phyloP scores from a whole-genome alignment of 1,139 yeast species.

The Hansenula sp. region DNA sequence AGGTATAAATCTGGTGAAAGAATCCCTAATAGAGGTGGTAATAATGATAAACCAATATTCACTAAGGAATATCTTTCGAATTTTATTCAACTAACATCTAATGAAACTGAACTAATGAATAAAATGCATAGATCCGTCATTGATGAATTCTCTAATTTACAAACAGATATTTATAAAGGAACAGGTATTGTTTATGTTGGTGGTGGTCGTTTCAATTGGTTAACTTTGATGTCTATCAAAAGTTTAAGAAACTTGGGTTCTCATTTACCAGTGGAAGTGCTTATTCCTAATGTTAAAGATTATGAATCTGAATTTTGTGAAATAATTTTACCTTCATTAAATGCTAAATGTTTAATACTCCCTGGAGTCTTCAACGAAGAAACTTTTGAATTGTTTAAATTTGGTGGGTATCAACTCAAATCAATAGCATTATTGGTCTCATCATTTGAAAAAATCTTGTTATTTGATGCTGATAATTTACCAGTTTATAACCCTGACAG shows the following conservation, averaged over 20 bases:
- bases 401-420: constrained; percentile 54
- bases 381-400: constrained; percentile 36
- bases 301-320: constrained; percentile 46
- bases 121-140: not conserved
- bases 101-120: not conserved
- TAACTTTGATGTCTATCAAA: constrained; percentile 57
- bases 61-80: not conserved
- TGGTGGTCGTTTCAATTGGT: constrained; percentile 38
- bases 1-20: not conserved
- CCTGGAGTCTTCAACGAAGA: constrained; percentile 33
- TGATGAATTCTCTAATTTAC: not conserved
- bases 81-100: not conserved
- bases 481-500: constrained; percentile 45
- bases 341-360: constrained; percentile 46
- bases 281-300: constrained; percentile 30
- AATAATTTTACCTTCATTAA: constrained; percentile 39
- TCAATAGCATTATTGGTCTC: constrained; percentile 49
- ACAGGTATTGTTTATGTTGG: constrained; percentile 26
- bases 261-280: constrained; percentile 59
- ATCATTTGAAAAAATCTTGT: constrained; percentile 48
- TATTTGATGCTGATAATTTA: constrained; percentile 52
- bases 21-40: not conserved
- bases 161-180: not conserved
- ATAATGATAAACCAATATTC: not conserved
- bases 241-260: constrained; percentile 58